Evolutionary conservation across 345 rosid species (phyloP).

Genomic region (Eucalyptus pumila): DNA sequence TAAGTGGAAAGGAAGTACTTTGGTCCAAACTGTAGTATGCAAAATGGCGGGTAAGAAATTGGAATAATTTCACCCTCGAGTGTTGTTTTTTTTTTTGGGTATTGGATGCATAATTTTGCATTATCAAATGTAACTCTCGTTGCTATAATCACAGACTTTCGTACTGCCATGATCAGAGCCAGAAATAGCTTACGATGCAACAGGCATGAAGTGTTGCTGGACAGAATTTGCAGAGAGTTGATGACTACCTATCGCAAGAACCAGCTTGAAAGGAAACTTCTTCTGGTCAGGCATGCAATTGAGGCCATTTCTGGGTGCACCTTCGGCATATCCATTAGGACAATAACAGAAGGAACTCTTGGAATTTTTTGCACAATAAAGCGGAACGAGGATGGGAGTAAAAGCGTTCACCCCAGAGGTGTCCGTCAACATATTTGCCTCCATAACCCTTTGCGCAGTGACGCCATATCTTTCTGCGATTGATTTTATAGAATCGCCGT

Average conservation of each 20-base stretch:
- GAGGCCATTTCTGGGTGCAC: not conserved
- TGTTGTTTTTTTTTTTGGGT: too few relatives aligned
- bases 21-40: not conserved
- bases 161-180: not conserved
- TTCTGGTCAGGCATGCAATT: not conserved
- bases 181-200: not conserved
- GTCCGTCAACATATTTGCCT: too few relatives aligned
- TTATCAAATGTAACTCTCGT: not conserved
- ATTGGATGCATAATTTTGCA: not conserved
- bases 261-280: not conserved
- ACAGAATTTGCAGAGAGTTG: not conserved
- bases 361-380: not conserved
- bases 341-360: not conserved
- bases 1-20: not conserved
- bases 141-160: not conserved
- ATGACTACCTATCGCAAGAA: not conserved
- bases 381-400: conserved; percentile 44
- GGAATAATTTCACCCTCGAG: not conserved
- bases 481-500: conserved; percentile 18
- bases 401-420: too few relatives aligned
- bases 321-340: not conserved
- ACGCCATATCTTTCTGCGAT: too few relatives aligned
- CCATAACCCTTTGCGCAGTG: too few relatives aligned
- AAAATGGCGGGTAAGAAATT: not conserved
- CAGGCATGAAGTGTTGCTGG: not conserved